phyloP scores from a whole-genome alignment of 345 rosid genomes.

The Boechera retrofracta region DNA sequence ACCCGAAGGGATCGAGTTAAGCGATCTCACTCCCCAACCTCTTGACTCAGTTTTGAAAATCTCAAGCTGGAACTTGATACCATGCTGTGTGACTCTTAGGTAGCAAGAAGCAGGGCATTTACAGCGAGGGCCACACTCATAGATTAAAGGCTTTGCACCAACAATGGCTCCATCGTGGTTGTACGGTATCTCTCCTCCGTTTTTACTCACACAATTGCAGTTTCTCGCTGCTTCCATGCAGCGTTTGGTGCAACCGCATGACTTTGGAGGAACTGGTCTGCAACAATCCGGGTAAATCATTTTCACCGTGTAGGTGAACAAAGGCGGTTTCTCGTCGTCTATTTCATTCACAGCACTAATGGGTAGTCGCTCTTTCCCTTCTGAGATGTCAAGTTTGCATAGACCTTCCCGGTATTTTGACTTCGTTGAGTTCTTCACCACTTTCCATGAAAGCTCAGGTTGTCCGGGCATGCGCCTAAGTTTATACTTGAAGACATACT shows the following conservation, averaged over 20 bases:
- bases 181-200: constrained; percentile 83
- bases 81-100: constrained; percentile 77
- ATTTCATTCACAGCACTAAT: constrained; percentile 73
- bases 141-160: constrained; percentile 63
- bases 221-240: constrained; percentile 61
- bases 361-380: constrained; percentile 60
- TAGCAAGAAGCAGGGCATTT: constrained; percentile 75
- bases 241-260: constrained; percentile 62
- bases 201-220: constrained; percentile 65
- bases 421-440: constrained; percentile 60
- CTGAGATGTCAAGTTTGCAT: constrained; percentile 69
- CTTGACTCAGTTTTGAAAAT: constrained; percentile 77
- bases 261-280: constrained; percentile 50
- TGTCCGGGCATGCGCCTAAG: constrained; percentile 75
- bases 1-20: constrained; percentile 73
- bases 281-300: constrained; percentile 69
- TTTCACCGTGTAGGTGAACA: constrained; percentile 57
- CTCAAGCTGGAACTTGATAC: constrained; percentile 78
- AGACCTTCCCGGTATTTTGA: constrained; percentile 61
- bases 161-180: constrained; percentile 79
- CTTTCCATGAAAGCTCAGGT: constrained; percentile 85
- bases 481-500: constrained; percentile 69
- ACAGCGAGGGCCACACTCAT: constrained; percentile 86
- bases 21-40: constrained; percentile 96
- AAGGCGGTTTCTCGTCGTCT: constrained; percentile 73